Evolutionary conservation across 2,329 filamentous ascomycete species (phyloP).

Genomic region (Fonsecaea erecta): DNA sequence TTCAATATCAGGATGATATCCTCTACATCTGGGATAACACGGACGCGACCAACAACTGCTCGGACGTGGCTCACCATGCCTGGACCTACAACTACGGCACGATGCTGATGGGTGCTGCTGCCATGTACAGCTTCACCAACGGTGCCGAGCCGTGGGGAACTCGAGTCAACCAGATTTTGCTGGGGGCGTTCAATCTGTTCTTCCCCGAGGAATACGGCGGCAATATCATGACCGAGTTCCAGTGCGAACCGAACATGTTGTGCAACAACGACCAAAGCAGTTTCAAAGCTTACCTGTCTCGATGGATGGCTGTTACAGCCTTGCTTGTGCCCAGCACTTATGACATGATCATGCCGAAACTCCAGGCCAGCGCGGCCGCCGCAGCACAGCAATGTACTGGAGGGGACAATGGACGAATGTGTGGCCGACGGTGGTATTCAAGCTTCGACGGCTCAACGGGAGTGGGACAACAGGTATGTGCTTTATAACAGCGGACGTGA

Average conservation of each 20-base stretch:
- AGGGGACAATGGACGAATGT: constrained; percentile 62
- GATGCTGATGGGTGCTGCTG: constrained; percentile 64
- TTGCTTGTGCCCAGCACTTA: constrained; percentile 66
- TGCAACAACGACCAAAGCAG: constrained; percentile 75
- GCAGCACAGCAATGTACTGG: constrained; percentile 68
- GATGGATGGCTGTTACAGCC: constrained; percentile 66
- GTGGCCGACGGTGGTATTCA: constrained; percentile 67
- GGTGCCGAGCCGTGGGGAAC: constrained; percentile 60
- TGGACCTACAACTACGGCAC: constrained; percentile 70
- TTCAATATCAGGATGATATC: constrained; percentile 58
- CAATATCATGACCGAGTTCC: constrained; percentile 66
- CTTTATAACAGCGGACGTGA: not conserved
- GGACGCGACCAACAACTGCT: constrained; percentile 63
- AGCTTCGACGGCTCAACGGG: constrained; percentile 64
- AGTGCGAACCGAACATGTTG: constrained; percentile 64
- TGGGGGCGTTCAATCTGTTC: constrained; percentile 53
- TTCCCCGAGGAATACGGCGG: constrained; percentile 54
- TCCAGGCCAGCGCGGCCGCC: constrained; percentile 62
- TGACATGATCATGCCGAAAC: constrained; percentile 60
- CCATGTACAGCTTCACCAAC: constrained; percentile 69
- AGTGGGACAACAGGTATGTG: constrained; percentile 63
- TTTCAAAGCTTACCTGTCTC: constrained; percentile 72
- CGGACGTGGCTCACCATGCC: constrained; percentile 63
- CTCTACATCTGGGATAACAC: constrained; percentile 65
- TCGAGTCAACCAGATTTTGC: constrained; percentile 61